phyloP scores from a whole-genome alignment of 2,329 filamentous ascomycete genomes.

The Madurella fahalii region DNA sequence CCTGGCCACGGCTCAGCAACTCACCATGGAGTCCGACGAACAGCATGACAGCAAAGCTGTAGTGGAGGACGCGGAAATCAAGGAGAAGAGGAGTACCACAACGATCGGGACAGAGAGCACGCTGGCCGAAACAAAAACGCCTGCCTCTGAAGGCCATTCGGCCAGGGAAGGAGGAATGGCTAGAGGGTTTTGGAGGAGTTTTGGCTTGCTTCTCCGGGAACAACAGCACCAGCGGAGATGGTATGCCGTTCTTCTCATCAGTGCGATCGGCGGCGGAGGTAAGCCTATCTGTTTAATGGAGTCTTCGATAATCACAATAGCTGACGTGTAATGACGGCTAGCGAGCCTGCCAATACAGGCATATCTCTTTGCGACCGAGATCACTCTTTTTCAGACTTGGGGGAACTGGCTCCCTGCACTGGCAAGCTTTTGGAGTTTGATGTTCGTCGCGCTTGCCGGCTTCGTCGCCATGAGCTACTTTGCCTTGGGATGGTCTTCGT shows the following conservation, averaged over 20 bases:
- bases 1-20: constrained; percentile 59
- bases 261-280: constrained; percentile 33
- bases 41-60: constrained; percentile 29
- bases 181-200: constrained; percentile 43
- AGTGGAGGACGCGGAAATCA: constrained; percentile 20
- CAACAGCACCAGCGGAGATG: constrained; percentile 46
- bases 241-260: constrained; percentile 46
- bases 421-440: constrained; percentile 59
- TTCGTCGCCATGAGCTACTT: constrained; percentile 54
- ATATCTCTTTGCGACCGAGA: constrained; percentile 51
- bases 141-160: constrained; percentile 27
- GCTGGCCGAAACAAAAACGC: constrained; percentile 26
- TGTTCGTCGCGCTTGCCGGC: constrained; percentile 58
- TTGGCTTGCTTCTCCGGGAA: constrained; percentile 52
- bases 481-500: constrained; percentile 43
- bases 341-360: constrained; percentile 42
- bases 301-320: background rate
- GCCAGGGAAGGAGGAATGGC: constrained; percentile 28
- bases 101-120: constrained; percentile 40
- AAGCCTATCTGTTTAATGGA: constrained; percentile 1
- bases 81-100: constrained; percentile 37
- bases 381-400: constrained; percentile 45
- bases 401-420: constrained; percentile 32
- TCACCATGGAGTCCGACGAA: constrained; percentile 42
- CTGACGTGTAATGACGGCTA: constrained; percentile 12